A percentile compares a stretch with the other conserved stretches of the same genome.
phyloP scores from a whole-genome alignment of 768 basidiomycete genomes.

The Brasilioporus rufonigricans region DNA sequence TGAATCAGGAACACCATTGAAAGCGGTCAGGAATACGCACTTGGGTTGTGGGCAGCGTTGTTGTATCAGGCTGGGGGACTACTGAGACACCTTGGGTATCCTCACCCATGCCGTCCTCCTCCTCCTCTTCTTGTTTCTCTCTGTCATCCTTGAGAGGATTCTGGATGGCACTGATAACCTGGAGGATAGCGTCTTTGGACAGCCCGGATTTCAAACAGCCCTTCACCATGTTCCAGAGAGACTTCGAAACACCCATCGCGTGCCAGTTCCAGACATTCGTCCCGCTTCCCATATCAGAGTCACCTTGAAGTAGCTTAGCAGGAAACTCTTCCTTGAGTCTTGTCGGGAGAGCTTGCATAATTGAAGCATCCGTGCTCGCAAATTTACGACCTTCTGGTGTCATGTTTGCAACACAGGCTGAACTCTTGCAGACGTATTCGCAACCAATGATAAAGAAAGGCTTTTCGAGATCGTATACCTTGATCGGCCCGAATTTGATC shows the following conservation, averaged over 20 bases:
- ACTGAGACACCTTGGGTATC: constrained; percentile 23
- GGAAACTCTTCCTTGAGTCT: constrained; percentile 76
- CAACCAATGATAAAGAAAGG: constrained; percentile 87
- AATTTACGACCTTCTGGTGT: constrained; percentile 59
- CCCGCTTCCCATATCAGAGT: constrained; percentile 56
- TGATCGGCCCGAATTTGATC: constrained; percentile 71
- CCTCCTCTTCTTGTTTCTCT: constrained; percentile 34
- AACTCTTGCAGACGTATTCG: constrained; percentile 65
- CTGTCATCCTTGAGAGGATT: constrained; percentile 36
- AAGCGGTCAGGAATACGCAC: constrained; percentile 16
- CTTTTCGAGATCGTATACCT: constrained; percentile 74
- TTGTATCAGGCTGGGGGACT: constrained; percentile 22
- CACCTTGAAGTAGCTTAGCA: constrained; percentile 55
- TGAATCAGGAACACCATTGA: constrained; percentile 2
- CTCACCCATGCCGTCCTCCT: constrained; percentile 33
- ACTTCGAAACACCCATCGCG: constrained; percentile 65
- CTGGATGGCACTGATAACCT: constrained; percentile 58
- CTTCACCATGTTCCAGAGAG: constrained; percentile 72
- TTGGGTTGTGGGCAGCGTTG: constrained; percentile 24
- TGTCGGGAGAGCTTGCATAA: constrained; percentile 65
- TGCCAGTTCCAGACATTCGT: constrained; percentile 75
- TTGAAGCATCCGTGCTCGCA: constrained; percentile 69
- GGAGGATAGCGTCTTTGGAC: constrained; percentile 58
- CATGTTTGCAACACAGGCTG: constrained; percentile 42
- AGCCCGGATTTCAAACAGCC: constrained; percentile 58